Conservation (phyloP, 2,329 filamentous ascomycete species). For the Tolypocladium sp. region DNA sequence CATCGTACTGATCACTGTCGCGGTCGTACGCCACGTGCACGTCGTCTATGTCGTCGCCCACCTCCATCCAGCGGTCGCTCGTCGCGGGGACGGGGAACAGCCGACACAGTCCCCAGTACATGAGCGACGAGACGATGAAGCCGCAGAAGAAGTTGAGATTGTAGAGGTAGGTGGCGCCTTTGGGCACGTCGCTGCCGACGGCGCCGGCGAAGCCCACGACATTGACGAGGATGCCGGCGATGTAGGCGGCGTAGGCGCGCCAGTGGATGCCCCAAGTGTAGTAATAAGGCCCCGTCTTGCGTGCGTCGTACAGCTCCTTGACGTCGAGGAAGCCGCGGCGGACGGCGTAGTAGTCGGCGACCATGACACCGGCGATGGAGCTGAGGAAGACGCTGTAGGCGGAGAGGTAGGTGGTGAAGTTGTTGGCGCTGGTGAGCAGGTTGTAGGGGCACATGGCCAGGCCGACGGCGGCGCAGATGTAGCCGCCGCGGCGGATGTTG, state of each 20-base stretch:
- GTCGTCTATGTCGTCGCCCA: conserved; percentile 54
- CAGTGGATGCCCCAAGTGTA: conserved; percentile 68
- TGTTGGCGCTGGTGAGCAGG: conserved; percentile 63
- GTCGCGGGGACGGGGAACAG: conserved; percentile 65
- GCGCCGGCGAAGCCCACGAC: conserved; percentile 86
- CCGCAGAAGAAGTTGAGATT: conserved; percentile 86
- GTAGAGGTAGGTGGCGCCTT: conserved; percentile 77
- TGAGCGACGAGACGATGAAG: conserved; percentile 56
- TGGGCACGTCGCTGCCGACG: conserved; percentile 61
- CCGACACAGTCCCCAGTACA: conserved; percentile 64
- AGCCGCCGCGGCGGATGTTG: conserved; percentile 79
- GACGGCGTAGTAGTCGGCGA: conserved; percentile 80
- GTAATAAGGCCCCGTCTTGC: conserved; percentile 60
- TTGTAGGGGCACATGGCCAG: conserved; percentile 84
- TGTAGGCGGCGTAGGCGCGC: conserved; percentile 76
- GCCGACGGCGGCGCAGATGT: conserved; percentile 71
- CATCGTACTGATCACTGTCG: conserved; percentile 28
- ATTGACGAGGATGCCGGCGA: conserved; percentile 78
- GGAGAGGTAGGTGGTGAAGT: conserved; percentile 85
- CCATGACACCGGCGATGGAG: conserved; percentile 85
- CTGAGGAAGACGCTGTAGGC: conserved; percentile 93
- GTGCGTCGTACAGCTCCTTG: conserved; percentile 68
- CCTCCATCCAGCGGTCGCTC: conserved; percentile 69
- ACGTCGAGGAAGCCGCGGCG: conserved; percentile 74
- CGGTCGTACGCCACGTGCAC: conserved; percentile 36